Conservation (phyloP, 2,329 filamentous ascomycete species). For the Fusarium cyanostomum region DNA sequence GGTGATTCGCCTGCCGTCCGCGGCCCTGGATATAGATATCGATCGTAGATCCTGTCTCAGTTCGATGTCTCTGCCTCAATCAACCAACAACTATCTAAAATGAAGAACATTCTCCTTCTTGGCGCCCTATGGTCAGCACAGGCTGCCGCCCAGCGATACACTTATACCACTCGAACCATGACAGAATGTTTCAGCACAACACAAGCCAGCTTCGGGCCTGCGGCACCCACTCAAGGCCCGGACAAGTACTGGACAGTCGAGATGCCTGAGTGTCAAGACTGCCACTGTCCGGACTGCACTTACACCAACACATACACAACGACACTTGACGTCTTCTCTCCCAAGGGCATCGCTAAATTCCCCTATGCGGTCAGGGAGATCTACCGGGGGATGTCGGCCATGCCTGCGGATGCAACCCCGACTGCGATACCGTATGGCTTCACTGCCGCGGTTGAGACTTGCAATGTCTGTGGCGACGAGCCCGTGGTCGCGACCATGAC, state of each 20-base stretch:
- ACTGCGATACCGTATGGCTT: conserved; percentile 39
- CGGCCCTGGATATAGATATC: conserved; percentile 30
- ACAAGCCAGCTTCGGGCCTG: conserved; percentile 35
- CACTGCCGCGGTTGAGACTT: conserved; percentile 30
- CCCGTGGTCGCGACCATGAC: conserved; percentile 39
- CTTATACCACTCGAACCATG: conserved; percentile 38
- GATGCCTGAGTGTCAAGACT: conserved; percentile 40
- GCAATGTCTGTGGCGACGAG: conserved; percentile 34
- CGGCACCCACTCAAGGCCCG: conserved; percentile 34
- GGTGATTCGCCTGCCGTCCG: conserved; percentile 17
- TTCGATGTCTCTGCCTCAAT: conserved; percentile 10
- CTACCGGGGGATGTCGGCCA: conserved; percentile 41
- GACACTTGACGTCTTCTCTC: conserved; percentile 37
- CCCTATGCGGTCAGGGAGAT: conserved; percentile 39
- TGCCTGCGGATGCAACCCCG: conserved; percentile 27
- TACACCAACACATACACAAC: conserved; percentile 40
- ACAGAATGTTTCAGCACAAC: conserved; percentile 40
- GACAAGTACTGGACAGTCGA: conserved; percentile 37
- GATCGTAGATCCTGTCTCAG: conserved; percentile 35
- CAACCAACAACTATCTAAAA: conserved; percentile 10
- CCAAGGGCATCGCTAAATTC: conserved; percentile 28
- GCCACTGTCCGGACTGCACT: conserved; percentile 32
- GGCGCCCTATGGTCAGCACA: conserved; percentile 16
- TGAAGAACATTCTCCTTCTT: conserved; percentile 31
- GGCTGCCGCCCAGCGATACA: conserved; percentile 35